Evolutionary conservation across 139 green algal genomes (phyloP).

Genomic region (Deuterostichococcus epilithicus): DNA sequence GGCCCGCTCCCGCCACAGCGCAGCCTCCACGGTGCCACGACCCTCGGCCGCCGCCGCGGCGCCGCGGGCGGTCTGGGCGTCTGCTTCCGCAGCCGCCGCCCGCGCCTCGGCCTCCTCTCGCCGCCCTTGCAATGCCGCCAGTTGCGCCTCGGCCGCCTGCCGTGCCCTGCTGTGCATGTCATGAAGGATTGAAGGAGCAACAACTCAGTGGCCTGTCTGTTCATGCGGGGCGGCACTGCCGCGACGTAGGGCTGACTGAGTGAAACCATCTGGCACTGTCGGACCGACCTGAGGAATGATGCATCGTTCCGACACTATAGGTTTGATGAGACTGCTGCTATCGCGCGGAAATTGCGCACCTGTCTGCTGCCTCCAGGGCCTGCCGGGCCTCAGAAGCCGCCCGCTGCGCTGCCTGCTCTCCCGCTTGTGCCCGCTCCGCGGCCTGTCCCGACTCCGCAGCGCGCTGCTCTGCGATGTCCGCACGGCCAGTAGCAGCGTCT

Average conservation of each 20-base stretch:
- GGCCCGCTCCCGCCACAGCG: not conserved
- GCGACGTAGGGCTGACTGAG: no score
- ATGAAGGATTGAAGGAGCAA: no score
- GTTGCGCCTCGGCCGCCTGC: not conserved
- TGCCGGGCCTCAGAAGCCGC: not conserved
- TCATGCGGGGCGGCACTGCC: no score
- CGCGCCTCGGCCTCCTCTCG: conserved; percentile 31
- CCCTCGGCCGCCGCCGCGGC: not conserved
- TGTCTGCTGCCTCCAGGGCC: not conserved
- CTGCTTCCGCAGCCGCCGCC: conserved; percentile 23
- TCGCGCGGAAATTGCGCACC: not conserved
- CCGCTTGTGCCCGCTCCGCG: conserved; percentile 18
- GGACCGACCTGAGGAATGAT: no score
- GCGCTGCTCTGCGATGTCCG: conserved; percentile 21
- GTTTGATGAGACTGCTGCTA: not conserved
- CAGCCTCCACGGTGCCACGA: not conserved
- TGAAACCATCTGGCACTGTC: no score
- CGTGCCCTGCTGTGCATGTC: conserved; percentile 8
- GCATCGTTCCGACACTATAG: not conserved
- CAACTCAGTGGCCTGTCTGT: no score
- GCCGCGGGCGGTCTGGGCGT: not conserved
- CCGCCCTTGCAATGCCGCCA: not conserved
- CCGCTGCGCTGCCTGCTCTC: conserved; percentile 17
- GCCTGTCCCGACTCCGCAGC: conserved; percentile 34
- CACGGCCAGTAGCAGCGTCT: conserved; percentile 27